A percentile compares a stretch with the other conserved stretches of the same genome.
Conservation (phyloP, 129 eudicot species). For the Daucus carota region DH1_v3.0 NC_030387.2:35856501-35857000, state of each 20-base stretch:
- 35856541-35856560: constrained; percentile 59
- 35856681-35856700: background rate
- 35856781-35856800: background rate
- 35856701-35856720: background rate
- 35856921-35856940: background rate
- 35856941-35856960: background rate
- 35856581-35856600: constrained; percentile 27
- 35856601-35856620: background rate
- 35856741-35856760: background rate
- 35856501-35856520: constrained; percentile 89
- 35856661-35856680: background rate
- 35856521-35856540: constrained; percentile 41
- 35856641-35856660: background rate
- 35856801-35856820: background rate
- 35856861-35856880: background rate
- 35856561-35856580: constrained; percentile 72
- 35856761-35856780: background rate
- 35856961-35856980: background rate
- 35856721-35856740: background rate
- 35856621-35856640: background rate
- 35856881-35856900: background rate
- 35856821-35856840: background rate
- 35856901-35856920: background rate
- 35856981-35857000: background rate
- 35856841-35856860: background rate